Conservation (phyloP, 1,284 basidiomycete species). For the Laetiporus sulphureus region DNA sequence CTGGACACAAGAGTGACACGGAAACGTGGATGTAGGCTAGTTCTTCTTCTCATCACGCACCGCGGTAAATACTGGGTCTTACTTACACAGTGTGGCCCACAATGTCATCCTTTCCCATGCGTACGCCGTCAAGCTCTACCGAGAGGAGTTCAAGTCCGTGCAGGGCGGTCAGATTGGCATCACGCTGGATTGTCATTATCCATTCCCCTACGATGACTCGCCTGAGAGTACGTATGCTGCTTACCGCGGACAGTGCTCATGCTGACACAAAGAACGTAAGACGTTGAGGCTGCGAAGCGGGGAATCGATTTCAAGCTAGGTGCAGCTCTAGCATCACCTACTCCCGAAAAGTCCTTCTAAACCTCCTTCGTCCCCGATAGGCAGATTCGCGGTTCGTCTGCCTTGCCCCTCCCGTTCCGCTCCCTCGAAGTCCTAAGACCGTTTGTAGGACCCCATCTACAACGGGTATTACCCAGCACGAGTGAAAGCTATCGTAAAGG, state of each 20-base stretch:
- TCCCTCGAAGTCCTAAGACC: too few species aligned
- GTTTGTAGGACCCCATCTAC: constrained; percentile 38
- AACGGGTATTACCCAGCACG: constrained; percentile 41
- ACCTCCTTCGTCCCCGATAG: too few species aligned
- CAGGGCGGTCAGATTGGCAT: constrained; percentile 67
- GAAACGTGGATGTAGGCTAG: constrained; percentile 72
- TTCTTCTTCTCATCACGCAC: too few species aligned
- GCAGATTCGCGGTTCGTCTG: constrained; percentile 23
- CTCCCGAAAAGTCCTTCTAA: too few species aligned
- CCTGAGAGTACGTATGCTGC: constrained; percentile 34
- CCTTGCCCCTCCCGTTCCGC: not conserved
- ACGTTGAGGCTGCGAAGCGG: constrained; percentile 36
- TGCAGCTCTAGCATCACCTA: constrained; percentile 5
- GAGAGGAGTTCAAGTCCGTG: constrained; percentile 46
- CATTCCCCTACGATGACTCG: constrained; percentile 40
- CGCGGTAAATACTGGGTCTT: too few species aligned
- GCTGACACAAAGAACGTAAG: constrained; percentile 20
- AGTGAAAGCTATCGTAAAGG: constrained; percentile 37
- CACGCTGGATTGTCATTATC: constrained; percentile 50
- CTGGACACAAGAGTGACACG: constrained; percentile 58
- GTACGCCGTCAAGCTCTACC: constrained; percentile 57
- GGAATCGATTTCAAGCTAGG: constrained; percentile 34
- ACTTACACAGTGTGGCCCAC: constrained; percentile 58
- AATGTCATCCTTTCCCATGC: constrained; percentile 66
- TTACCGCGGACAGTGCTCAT: too few species aligned